These are phyloP conservation scores for Monosporascus sp. DNA, from an alignment of 2,329 filamentous ascomycete genomes.

Conservation along the genomic window DNA sequence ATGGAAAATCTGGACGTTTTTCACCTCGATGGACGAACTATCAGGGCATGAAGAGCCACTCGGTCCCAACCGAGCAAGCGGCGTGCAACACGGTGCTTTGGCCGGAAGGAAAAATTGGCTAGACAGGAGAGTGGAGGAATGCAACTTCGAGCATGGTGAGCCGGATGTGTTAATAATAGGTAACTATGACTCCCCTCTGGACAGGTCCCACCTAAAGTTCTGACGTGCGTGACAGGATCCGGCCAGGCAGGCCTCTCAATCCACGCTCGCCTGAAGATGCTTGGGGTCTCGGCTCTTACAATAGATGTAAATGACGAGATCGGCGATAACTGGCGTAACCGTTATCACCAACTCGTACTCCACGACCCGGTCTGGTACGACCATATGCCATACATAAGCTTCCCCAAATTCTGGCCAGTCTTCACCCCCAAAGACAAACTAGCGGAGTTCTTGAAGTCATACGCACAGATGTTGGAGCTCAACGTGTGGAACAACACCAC, in stretches of 20 bases:
- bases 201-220: conserved; percentile 3
- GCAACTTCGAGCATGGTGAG: conserved; percentile 39
- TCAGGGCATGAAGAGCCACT: conserved; percentile 37
- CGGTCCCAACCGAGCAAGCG: conserved; percentile 36
- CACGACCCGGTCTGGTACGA: conserved; percentile 59
- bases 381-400: conserved; percentile 55
- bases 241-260: conserved; percentile 50
- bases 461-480: conserved; percentile 56
- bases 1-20: conserved; percentile 54
- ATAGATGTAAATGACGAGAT: conserved; percentile 46
- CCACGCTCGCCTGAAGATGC: conserved; percentile 49
- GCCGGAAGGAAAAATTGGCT: conserved; percentile 46
- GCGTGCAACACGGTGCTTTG: conserved; percentile 42
- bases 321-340: conserved; percentile 55
- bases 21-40: conserved; percentile 42
- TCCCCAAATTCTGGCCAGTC: conserved; percentile 57
- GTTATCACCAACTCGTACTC: conserved; percentile 52
- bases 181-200: conserved; percentile 10
- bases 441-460: conserved; percentile 58
- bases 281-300: conserved; percentile 44
- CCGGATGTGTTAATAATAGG: conserved; percentile 54
- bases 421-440: conserved; percentile 66
- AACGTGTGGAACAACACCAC: conserved; percentile 56
- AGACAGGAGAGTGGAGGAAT: conserved; percentile 40
- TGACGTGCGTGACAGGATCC: conserved; percentile 32